Base-by-base conservation (phyloP, 2,329 filamentous ascomycete genomes). In the Diaporthe destruens region DNA sequence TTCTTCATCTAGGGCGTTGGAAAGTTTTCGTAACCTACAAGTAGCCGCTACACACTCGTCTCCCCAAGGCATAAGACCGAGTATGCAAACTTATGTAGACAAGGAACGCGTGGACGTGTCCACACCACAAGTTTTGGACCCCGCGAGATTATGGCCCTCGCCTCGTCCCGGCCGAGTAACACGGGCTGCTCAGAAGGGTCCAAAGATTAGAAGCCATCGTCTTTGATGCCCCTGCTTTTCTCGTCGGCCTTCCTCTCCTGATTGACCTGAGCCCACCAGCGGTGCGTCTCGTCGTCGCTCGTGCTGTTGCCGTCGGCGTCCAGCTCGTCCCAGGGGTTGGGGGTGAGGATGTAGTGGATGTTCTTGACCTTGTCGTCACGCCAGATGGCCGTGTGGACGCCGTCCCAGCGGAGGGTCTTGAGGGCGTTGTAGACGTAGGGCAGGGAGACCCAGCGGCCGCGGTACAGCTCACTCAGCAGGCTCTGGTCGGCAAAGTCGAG, bases 341-440 rank as follows among this genome's bases (percentile, higher is more conserved):
- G 89, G 49, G 83, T 85, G 29, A 91, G 78, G 57, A 91, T 90
- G 74, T 89, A 91, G 77, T 91, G 89, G 7, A 91, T 79, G 76
- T 90, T 90, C 82, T 89, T 90, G 65, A 91, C 87, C 53, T 81
- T 78, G 23, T 86, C 86, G 76, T 91, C 89, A 14, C 82, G 80
- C 89, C 89, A 91, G 71, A 91, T 88, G 71, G 81, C 77, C 36
- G 81, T 79, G 77, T 91, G 89, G 39, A 90, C 88, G 16, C 82
- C 84, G 20, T 82, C 76, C 82, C 85, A 85, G 20, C 87, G 81
- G 82, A 91, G 74, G 20, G 89, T 90, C 85, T 91, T 91, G 74
- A 91, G 84, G 12, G 88, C 89, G 75, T 91, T 91, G 79, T 91
- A 91, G 18, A 86, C 81, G 76, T 91, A 91, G 1, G 89, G 88